Base-by-base conservation (phyloP, 169 alveolate species). In the Plasmodium fragile region DNA sequence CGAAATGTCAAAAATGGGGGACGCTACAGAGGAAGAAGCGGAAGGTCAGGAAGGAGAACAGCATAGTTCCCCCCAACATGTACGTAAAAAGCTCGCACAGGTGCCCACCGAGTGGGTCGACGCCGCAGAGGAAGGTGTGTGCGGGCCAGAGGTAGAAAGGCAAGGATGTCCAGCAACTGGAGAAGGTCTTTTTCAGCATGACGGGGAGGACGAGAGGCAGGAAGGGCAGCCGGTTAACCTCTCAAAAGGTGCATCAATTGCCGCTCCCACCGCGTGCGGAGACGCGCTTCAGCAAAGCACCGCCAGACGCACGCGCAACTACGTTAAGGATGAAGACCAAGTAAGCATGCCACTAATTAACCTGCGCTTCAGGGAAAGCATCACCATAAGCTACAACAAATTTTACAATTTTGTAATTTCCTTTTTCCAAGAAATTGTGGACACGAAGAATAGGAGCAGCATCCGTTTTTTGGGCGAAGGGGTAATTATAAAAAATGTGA, bases 371-470 rank as follows among this genome's bases (percentile, higher is more conserved):
- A 91, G 73, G 43, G 94, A 91, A 81, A 49, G 18, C 55, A 81
- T 91, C 36, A 81, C 13, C 43, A 81, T 91, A 69, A 34, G 39
- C 7, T 91, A 91, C 71, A 70, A 91, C 52, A 4, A 32, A 5
- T 91, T 91, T 71, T 91, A 91, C 83, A 91, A 91, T 71, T 91
- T 91, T 59, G 94, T 81, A 69, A 43, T 91, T 69, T 70, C 94
- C n/a, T 91, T 91, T 91, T 91, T 91, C 71, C 82, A 91, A 91
- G 92, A 91, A 91, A 91, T 79, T 81, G 34, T 91, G 53, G 82
- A 91, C 25, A 30, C 59, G 18, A 72, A 91, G 32, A 91, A 91
- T 81, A 79, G 82, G 82, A 81, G 81, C 13, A 81, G 55, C 11
- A 70, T 79, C 11, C 25, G 59, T 69, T 49, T 49, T 70, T 65